Conservation (phyloP, 2,329 filamentous ascomycete genomes). For the Myotisia sp. region DNA sequence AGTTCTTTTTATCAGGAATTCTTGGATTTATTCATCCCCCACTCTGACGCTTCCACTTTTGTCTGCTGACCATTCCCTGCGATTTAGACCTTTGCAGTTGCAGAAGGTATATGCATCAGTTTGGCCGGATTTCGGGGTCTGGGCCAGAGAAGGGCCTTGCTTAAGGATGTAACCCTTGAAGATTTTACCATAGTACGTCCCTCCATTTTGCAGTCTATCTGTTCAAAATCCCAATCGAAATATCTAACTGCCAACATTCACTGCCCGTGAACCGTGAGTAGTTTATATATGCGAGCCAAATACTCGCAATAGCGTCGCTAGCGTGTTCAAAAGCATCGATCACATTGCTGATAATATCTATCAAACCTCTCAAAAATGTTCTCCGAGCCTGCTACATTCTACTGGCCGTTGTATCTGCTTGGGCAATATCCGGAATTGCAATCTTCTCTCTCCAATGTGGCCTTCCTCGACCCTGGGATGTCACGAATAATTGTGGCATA, state of each 20-base stretch:
- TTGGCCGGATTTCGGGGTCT: conserved; percentile 13
- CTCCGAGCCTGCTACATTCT: conserved; percentile 12
- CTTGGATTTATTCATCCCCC: neutral
- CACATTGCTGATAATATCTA: conserved; percentile 15
- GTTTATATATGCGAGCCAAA: conserved; percentile 15
- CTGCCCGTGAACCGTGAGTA: conserved; percentile 9
- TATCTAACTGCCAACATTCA: neutral
- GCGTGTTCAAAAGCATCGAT: conserved; percentile 15
- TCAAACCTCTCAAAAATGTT: conserved; percentile 14
- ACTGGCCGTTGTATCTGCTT: conserved; percentile 11
- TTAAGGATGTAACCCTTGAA: conserved; percentile 12
- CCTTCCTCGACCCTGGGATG: conserved; percentile 13
- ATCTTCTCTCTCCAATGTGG: conserved; percentile 15
- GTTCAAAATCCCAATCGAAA: neutral
- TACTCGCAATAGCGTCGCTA: conserved; percentile 12
- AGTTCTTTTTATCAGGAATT: conserved; percentile 5
- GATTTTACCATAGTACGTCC: conserved; percentile 13
- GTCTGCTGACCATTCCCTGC: neutral
- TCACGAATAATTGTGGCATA: conserved; percentile 13
- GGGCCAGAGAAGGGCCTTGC: conserved; percentile 9
- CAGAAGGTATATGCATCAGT: conserved; percentile 13
- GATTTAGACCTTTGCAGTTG: conserved; percentile 6
- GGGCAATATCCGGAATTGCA: conserved; percentile 13
- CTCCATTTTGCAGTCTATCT: neutral
- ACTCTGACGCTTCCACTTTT: neutral